Evolutionary conservation across 2,329 filamentous ascomycete species (phyloP), one percentile per base, ranked within the genome.

Genomic region (Fusarium keratoplasticum): DNA sequence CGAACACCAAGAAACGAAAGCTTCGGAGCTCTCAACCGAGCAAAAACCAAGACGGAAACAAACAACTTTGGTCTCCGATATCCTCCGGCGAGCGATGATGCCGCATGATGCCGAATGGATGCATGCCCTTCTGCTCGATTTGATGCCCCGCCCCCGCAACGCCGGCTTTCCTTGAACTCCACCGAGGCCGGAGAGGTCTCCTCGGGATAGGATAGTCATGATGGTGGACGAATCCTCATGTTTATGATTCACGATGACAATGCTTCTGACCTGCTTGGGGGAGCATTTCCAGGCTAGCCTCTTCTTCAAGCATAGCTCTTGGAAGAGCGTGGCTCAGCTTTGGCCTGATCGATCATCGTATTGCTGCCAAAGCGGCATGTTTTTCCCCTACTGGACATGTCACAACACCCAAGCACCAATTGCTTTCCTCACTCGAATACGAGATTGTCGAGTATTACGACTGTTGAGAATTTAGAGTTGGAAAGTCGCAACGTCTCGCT

Each of bases 131-230:
- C 60, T 40, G 35, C 57, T 64, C 64, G 42, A 67, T 42, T 40
- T 42, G 25, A 29, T 69, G 69, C 72, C 72, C 72, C 72, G 72
- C 72, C 72, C 72, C 72, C 72, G 72, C 72, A 74, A 74, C 72
- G 50, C 65, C 69, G 54, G 64, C 52, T 42, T 62, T 59, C 20
- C 38, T 47, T 52, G 8, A 64, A 70, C 72, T 74, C 72, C 71
- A 74, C 72, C 55, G 52, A 66, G 57, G 68, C 55, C 65, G 59
- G 74, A 66, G 36, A 72, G 36, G 66, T 61, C 54, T 74, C 55
- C 31, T 54, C 42, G 16, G 18, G 27, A 38, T 29, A 55, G 20
- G 27, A 38, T 54, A 55, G 25, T 67, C n/a, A 35, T 67, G 54
- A 42, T 27, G 27, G 33, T 42, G 36, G 44, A 47, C 25, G 22